Conservation (phyloP, 2,329 filamentous ascomycete genomes). For the Fonsecaea erecta region DNA sequence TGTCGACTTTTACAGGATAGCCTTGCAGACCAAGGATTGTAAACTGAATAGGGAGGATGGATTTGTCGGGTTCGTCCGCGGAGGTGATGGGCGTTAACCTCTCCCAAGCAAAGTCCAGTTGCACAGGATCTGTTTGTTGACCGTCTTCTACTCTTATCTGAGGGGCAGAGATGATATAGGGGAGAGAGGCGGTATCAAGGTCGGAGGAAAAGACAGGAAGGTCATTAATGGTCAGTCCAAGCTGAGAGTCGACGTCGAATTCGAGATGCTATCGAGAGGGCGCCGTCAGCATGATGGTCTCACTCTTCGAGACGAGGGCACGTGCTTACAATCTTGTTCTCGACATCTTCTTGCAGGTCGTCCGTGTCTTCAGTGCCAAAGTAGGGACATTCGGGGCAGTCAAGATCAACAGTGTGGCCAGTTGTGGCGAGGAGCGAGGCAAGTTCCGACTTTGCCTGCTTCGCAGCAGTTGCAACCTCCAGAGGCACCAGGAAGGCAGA, state of each 20-base stretch:
- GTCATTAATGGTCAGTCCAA: conserved; percentile 34
- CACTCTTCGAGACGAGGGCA: conserved; percentile 1
- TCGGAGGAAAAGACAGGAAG: conserved; percentile 29
- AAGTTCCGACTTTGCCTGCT: conserved; percentile 27
- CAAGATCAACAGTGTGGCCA: conserved; percentile 30
- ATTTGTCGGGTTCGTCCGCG: conserved; percentile 41
- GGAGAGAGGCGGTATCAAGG: conserved; percentile 13
- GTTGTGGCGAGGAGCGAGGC: conserved; percentile 17
- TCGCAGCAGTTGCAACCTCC: conserved; percentile 29
- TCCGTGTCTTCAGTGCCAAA: conserved; percentile 21
- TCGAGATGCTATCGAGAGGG: conserved; percentile 30
- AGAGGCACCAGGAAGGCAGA: conserved; percentile 38
- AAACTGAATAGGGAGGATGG: conserved; percentile 49
- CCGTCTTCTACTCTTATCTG: conserved; percentile 41
- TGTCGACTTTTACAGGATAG: conserved; percentile 51
- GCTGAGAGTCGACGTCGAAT: conserved; percentile 27
- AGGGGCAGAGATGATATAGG: conserved; percentile 27
- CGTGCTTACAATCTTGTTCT: conserved; percentile 35
- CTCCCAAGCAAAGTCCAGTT: conserved; percentile 51
- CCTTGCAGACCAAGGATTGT: conserved; percentile 52
- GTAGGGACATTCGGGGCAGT: conserved; percentile 36
- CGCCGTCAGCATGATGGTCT: conserved; percentile 16
- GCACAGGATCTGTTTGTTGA: conserved; percentile 44
- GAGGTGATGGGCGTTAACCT: conserved; percentile 40
- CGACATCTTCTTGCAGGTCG: conserved; percentile 23